Conservation (phyloP, 805 yeast genomes). For the Spathaspora sp. region DNA sequence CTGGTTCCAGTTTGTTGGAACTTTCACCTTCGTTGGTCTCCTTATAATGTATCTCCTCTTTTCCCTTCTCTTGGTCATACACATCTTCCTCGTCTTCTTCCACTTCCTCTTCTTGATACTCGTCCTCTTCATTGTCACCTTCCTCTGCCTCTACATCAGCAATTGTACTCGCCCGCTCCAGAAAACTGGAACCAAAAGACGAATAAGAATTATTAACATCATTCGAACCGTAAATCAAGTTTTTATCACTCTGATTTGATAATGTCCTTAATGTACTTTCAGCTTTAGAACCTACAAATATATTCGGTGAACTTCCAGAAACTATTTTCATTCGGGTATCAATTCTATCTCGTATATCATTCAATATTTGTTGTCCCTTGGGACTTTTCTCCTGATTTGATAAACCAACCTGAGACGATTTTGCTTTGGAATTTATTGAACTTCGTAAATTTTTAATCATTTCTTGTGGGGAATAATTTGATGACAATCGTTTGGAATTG, state of each 20-base stretch:
- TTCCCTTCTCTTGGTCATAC: not conserved
- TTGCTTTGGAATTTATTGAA: slow-evolving; percentile 27
- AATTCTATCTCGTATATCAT: slow-evolving; percentile 33
- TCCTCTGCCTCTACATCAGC: not conserved
- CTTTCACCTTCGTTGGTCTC: not conserved
- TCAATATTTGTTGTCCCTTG: slow-evolving; percentile 20
- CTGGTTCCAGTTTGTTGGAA: not conserved
- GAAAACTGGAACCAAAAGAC: slow-evolving; percentile 22
- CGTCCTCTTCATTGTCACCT: not conserved
- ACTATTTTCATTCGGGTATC: slow-evolving; percentile 16
- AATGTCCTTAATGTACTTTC: not conserved
- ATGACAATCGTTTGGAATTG: slow-evolving; percentile 10
- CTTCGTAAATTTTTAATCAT: slow-evolving; percentile 28
- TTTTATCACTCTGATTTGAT: not conserved
- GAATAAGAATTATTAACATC: slow-evolving; percentile 19
- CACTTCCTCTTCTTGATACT: not conserved
- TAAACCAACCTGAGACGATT: slow-evolving; percentile 4
- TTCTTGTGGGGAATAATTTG: slow-evolving; percentile 22
- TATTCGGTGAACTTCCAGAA: not conserved
- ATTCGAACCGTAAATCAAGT: not conserved
- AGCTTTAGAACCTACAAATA: not conserved
- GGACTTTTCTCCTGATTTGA: slow-evolving; percentile 15
- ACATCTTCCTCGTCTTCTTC: not conserved
- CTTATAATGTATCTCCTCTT: not conserved
- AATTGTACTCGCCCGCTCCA: slow-evolving; percentile 12